Evolutionary conservation across 495 filamentous ascomycete species (phyloP).

Genomic region (Tirmania nivea): DNA sequence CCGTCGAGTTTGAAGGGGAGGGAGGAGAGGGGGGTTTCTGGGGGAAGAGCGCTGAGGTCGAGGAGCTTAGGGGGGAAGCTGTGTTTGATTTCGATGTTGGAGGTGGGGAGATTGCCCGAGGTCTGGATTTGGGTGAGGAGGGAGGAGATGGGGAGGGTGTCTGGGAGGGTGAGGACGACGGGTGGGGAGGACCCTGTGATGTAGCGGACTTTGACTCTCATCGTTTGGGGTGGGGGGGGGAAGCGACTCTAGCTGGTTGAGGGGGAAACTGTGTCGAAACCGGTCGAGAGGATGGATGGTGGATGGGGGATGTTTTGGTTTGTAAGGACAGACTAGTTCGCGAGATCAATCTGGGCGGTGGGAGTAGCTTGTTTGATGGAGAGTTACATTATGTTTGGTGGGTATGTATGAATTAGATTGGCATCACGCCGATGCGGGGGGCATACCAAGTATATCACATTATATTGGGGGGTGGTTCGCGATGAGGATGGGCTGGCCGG

Average conservation of each 20-base stretch:
- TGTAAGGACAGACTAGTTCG: too few relatives aligned
- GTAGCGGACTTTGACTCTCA: conserved; percentile 18
- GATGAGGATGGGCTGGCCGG: too few relatives aligned
- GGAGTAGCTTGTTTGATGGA: too few relatives aligned
- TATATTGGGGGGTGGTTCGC: too few relatives aligned
- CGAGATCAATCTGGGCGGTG: too few relatives aligned
- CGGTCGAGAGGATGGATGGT: too few relatives aligned
- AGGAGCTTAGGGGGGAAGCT: conserved; percentile 66
- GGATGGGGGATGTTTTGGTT: too few relatives aligned
- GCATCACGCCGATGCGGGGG: too few relatives aligned
- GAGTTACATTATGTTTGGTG: too few relatives aligned
- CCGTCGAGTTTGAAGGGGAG: conserved; percentile 51
- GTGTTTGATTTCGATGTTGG: conserved; percentile 52
- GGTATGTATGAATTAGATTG: too few relatives aligned
- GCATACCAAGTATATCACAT: too few relatives aligned
- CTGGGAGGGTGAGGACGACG: conserved; percentile 12
- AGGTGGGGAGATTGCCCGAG: not conserved
- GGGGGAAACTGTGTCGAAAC: too few relatives aligned
- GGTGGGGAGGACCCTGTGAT: conserved; percentile 4
- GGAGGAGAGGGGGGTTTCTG: conserved; percentile 28
- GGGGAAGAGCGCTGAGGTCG: conserved; percentile 29
- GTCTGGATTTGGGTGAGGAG: conserved; percentile 11
- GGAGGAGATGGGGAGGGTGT: conserved; percentile 9
- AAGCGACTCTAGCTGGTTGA: not conserved
- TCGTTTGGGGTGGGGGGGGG: not conserved